Conservation (phyloP, 2,329 filamentous ascomycete species). For the Aureobasidium sp. region DNA sequence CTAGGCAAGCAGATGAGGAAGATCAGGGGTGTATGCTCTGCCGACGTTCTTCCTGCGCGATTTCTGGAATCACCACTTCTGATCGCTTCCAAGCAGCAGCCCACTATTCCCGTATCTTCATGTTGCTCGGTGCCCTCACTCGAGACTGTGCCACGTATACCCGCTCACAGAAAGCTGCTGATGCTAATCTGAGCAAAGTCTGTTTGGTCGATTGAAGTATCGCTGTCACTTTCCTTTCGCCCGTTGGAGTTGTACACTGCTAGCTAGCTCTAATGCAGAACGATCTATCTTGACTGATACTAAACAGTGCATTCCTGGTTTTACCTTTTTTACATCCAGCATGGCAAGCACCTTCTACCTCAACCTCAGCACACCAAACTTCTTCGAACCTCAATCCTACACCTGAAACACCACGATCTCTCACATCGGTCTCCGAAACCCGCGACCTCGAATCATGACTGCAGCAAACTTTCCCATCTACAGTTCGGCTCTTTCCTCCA, state of each 20-base stretch:
- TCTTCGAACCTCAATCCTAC: neutral
- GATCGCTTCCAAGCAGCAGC: neutral
- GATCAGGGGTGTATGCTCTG: constrained; percentile 5
- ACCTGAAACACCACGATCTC: neutral
- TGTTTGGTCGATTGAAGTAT: neutral
- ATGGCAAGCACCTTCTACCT: neutral
- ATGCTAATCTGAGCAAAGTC: neutral
- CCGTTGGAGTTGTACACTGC: neutral
- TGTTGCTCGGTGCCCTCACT: neutral
- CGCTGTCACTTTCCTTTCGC: neutral
- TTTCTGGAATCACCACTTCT: neutral
- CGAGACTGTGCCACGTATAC: neutral
- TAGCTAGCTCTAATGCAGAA: neutral
- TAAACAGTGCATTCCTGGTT: neutral
- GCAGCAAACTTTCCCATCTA: neutral
- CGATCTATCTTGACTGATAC: neutral
- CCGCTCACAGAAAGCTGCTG: neutral
- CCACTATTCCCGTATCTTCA: neutral
- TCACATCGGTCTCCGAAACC: neutral
- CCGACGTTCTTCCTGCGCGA: neutral
- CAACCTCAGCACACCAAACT: neutral
- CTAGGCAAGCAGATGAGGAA: neutral
- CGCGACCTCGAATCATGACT: neutral
- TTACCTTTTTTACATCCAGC: neutral
- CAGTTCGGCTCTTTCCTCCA: neutral